Evolutionary conservation across 371 early-diverging fungal species (phyloP), one percentile per base, ranked within the genome.

Genomic region (Mortierella sp.): DNA sequence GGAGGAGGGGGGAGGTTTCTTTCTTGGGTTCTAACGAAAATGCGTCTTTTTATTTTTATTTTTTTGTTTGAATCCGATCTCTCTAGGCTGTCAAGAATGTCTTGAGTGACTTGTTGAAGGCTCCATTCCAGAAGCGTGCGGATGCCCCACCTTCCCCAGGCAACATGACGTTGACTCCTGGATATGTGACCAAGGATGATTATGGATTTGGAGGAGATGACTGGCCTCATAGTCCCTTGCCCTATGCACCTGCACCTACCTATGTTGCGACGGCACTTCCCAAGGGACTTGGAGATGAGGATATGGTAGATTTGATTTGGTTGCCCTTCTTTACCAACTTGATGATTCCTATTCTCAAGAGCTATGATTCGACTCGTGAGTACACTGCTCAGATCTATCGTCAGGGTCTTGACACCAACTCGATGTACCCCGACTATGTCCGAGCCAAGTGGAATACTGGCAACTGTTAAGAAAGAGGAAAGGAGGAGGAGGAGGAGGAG

Each of bases 101-200:
- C 48, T 86, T 87, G 64, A 83, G 84, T 45, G 87, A 85, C 52
- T 84, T 88, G 59, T 88, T 90, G 60, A 86, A 85, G 55, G 83
- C 77, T 26, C 72, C 77, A 6, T 76, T 68, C 69, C 72, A 89
- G 82, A 84, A 84, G 66, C 76, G 83, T 19, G 87, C 45, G 25
- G 55, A 45, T 15, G 26, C 7, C 3, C 60, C 50, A 18, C 65
- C 60, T 3, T 37, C 21, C 57, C 83, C 86, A 5, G 65, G 74
- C 25, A 87, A 90, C 60, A 64, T 45, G 2, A 64, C 87, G n/a
- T 75, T 91, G 59, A 91, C 91, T 1, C 92, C 91, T 1, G 89
- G 89, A 1, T 86, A 85, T 47, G 81, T 88, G 1, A 85, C 86
- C 23, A 76, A 76, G 51, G 84, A 88, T 63, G 88, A 86, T 81